Percentiles rank a stretch among this genome's conserved stretches.
These are phyloP conservation scores for Candida loeiensis DNA, from an alignment of 805 yeast species.

Conservation along the genomic window DNA sequence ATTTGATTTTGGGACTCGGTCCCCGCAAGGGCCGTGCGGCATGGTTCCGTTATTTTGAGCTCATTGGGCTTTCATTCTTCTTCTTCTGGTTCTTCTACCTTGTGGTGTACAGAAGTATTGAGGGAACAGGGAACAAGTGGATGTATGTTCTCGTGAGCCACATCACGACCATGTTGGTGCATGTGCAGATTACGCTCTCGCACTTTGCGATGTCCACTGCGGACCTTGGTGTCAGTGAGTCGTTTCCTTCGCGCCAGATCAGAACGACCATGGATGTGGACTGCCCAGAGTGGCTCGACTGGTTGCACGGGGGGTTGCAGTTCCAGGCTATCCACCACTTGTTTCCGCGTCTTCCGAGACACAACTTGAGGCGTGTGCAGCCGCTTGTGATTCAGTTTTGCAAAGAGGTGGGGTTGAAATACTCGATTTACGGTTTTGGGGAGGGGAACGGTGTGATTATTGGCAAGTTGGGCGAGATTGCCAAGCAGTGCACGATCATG, in stretches of 20 bases:
- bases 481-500: slow-evolving; percentile 73
- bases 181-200: slow-evolving; percentile 83
- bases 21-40: slow-evolving; percentile 82
- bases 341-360: slow-evolving; percentile 86
- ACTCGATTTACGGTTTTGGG: slow-evolving; percentile 80
- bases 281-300: slow-evolving; percentile 91
- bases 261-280: slow-evolving; percentile 95
- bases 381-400: slow-evolving; percentile 71
- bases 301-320: slow-evolving; percentile 87
- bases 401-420: slow-evolving; percentile 68
- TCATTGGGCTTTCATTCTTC: slow-evolving; percentile 66
- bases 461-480: slow-evolving; percentile 66
- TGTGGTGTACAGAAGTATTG: slow-evolving; percentile 49
- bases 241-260: slow-evolving; percentile 74
- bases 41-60: slow-evolving; percentile 78
- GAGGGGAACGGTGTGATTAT: slow-evolving; percentile 74
- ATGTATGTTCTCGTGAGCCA: slow-evolving; percentile 70
- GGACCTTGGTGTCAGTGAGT: slow-evolving; percentile 75
- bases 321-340: slow-evolving; percentile 89
- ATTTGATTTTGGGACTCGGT: slow-evolving; percentile 70
- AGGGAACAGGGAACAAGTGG: slow-evolving; percentile 52
- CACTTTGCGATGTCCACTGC: slow-evolving; percentile 94
- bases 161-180: slow-evolving; percentile 83
- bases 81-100: slow-evolving; percentile 79
- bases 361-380: slow-evolving; percentile 76